A percentile compares a stretch with the other conserved stretches of the same genome.
phyloP scores from a whole-genome alignment of 345 rosid genomes.

The Citrus cavaleriei region DNA sequence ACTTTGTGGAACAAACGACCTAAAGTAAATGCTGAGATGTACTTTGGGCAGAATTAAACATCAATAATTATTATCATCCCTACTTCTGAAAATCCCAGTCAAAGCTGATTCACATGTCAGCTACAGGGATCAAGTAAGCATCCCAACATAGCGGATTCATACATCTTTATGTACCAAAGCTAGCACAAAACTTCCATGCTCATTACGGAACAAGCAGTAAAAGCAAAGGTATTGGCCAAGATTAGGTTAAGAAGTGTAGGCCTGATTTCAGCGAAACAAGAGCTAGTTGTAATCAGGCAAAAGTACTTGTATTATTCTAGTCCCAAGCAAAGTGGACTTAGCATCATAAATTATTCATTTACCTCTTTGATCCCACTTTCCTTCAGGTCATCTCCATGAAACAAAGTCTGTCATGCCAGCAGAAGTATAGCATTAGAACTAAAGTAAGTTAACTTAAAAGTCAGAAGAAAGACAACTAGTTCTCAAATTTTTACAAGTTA shows the following conservation, averaged over 20 bases:
- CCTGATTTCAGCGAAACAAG: slow-evolving; percentile 1
- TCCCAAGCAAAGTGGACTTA: not conserved
- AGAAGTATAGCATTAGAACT: slow-evolving; percentile 19
- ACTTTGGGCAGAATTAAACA: not conserved
- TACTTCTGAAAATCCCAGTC: not conserved
- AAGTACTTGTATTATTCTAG: not conserved
- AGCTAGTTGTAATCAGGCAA: slow-evolving; percentile 14
- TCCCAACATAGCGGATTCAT: not conserved
- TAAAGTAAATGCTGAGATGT: not conserved
- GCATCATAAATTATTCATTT: slow-evolving; percentile 23
- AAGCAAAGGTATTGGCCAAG: not conserved
- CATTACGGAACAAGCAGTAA: not conserved
- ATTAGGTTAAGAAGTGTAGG: not conserved
- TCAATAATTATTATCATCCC: not conserved
- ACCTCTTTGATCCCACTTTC: slow-evolving; percentile 87
- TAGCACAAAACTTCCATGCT: not conserved
- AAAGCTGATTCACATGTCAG: not conserved
- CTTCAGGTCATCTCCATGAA: slow-evolving; percentile 75
- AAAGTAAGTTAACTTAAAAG: slow-evolving; percentile 1
- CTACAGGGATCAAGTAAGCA: not conserved
- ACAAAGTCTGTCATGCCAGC: slow-evolving; percentile 57
- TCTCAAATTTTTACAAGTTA: slow-evolving; percentile 1
- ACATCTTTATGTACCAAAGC: not conserved
- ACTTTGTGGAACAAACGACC: not conserved
- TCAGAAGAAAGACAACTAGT: slow-evolving; percentile 2